Conservation (phyloP, 2,329 filamentous ascomycete species). For the Fusarium paranaense region DNA sequence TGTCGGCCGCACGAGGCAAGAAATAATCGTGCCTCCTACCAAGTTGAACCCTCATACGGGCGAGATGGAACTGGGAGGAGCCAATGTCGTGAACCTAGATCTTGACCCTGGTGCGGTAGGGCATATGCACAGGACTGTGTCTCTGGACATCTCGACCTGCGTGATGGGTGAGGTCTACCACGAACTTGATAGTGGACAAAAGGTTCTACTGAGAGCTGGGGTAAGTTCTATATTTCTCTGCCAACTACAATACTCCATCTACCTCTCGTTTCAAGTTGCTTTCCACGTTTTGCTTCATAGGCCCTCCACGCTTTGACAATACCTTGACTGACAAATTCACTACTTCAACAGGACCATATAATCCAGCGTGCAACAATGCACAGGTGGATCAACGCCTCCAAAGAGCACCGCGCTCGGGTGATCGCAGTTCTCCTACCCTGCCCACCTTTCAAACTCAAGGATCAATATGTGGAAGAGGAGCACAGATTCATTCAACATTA, state of each 20-base stretch:
- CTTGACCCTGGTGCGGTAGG: constrained; percentile 10
- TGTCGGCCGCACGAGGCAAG: background rate
- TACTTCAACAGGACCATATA: constrained; percentile 1
- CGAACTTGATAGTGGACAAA: constrained; percentile 19
- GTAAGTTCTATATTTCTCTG: background rate
- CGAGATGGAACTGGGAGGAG: constrained; percentile 6
- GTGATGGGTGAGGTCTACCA: constrained; percentile 17
- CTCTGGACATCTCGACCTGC: constrained; percentile 19
- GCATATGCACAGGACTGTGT: constrained; percentile 15
- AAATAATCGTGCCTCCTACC: constrained; percentile 5
- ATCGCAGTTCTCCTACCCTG: constrained; percentile 15
- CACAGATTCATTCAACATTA: background rate
- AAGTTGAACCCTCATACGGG: background rate
- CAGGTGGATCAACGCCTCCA: constrained; percentile 15
- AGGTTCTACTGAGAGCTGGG: constrained; percentile 6
- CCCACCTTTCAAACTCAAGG: background rate
- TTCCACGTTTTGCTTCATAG: background rate
- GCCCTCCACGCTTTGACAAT: no score
- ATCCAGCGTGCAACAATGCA: constrained; percentile 21
- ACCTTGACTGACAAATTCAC: background rate
- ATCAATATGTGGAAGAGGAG: background rate
- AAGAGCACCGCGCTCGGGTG: constrained; percentile 7
- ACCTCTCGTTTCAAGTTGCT: background rate
- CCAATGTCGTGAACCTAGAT: constrained; percentile 18
- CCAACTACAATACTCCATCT: background rate